These are phyloP conservation scores for Tuber indicum DNA, from an alignment of 495 filamentous ascomycete genomes.

Conservation along the genomic window DNA sequence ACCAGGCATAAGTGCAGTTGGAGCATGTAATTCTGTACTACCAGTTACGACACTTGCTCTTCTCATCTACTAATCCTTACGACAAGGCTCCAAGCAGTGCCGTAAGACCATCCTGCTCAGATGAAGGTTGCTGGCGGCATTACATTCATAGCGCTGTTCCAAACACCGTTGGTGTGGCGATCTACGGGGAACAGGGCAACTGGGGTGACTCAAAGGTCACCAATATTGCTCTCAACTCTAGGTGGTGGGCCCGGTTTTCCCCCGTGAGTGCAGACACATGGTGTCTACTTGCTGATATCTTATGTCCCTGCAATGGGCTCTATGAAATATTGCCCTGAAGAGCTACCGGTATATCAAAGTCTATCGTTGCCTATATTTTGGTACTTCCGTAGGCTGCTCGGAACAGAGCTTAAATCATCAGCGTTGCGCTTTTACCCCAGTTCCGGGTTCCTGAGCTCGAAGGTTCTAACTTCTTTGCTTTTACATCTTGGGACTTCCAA, in stretches of 20 bases:
- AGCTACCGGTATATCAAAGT: not conserved
- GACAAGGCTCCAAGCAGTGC: not conserved
- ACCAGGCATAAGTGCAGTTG: not conserved
- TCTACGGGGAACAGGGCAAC: not conserved
- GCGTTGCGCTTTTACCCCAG: not conserved
- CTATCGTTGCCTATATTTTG: not conserved
- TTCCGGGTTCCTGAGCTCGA: not conserved
- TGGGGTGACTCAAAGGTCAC: not conserved
- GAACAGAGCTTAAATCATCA: not conserved
- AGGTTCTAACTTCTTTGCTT: not conserved
- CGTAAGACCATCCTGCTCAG: not conserved
- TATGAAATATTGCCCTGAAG: not conserved
- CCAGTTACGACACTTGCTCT: not conserved
- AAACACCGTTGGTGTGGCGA: not conserved
- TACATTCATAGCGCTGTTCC: not conserved
- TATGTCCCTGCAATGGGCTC: not conserved
- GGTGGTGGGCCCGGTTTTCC: not conserved
- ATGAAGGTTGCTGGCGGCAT: not conserved
- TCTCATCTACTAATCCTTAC: not conserved
- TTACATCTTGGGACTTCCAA: not conserved
- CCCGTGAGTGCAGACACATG: not conserved
- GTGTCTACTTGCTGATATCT: not conserved
- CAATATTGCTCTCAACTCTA: not conserved
- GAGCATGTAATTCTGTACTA: not conserved
- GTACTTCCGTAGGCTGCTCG: not conserved